Base-by-base conservation (phyloP, 805 yeast species). In the Brettanomyces custersianus region DNA sequence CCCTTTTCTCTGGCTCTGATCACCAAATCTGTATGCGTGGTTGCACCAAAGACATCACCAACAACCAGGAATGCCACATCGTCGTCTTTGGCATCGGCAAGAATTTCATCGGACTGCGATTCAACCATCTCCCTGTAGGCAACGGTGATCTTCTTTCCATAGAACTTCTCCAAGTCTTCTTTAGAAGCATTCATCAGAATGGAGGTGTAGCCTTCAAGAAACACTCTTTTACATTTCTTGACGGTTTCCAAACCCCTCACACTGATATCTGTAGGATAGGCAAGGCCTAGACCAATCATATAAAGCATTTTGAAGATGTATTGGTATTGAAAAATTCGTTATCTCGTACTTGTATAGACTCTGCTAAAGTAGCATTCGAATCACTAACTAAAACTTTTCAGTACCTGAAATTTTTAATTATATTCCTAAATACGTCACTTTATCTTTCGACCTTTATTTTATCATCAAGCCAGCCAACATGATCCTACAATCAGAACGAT, bases 11-110 rank as follows among this genome's bases (percentile, higher is more conserved):
- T 74, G 30, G 98, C 97, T 52, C 98, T 70, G 41, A 90, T 72
- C 29, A 88, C 85, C 43, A 90, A 68, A 62, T 92, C 98, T 0
- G 96, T 86, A 62, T 90, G 98, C 1, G 98, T 90, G 4, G 98
- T 90, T 22, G 98, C 98, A 23, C 98, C 98, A 54, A 86, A 90
- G 23, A 90, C 95, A 57, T 90, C 98, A 24, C 98, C 98, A 20
- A 90, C 98, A 16, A 92, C 98, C 44, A 92, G 67, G 48, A 90
- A 87, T 0, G 96, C 97, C 55, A 90, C 71, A 54, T 92, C 96
- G 37, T 81, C 90, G 17, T 60, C 66, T 22, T 81, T 74, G 2
- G 94, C 96, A 41, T 74, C 77, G 16, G 65, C 80, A 43, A 90
- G 65, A 40, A 90, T 92, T 27, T 72, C 69, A 50, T 88, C 97